Evolutionary conservation across 345 rosid species (phyloP).

Genomic region (Lumnitzera littorea): DNA sequence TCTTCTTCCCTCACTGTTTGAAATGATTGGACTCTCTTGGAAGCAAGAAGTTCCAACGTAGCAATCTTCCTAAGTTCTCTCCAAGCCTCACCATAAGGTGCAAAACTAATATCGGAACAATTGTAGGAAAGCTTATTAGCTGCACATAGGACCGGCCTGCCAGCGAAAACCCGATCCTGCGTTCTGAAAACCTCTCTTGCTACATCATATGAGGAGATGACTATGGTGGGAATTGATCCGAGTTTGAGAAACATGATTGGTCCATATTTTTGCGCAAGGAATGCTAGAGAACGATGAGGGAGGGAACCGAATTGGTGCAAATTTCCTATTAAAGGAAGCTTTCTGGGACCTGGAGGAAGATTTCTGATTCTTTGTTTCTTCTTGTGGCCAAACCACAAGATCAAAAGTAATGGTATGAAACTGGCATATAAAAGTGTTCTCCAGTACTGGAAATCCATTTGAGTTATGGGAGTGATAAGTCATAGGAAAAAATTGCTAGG

Average conservation of each 20-base stretch:
- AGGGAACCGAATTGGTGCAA: neutral
- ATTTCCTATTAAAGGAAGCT: neutral
- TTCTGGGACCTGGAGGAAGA: constrained; percentile 1
- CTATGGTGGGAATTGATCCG: neutral
- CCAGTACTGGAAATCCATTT: too few relatives aligned
- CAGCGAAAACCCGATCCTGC: constrained; percentile 6
- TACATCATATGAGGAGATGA: constrained; percentile 2
- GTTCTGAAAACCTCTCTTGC: constrained; percentile 9
- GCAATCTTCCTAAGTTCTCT: constrained; percentile 14
- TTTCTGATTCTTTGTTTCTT: neutral
- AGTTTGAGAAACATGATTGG: constrained; percentile 6
- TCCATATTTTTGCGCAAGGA: neutral
- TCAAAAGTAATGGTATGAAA: too few relatives aligned
- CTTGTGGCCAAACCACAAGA: too few relatives aligned
- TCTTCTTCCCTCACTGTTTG: constrained; percentile 21
- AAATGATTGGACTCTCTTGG: constrained; percentile 13
- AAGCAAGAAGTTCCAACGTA: constrained; percentile 14
- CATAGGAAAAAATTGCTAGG: too few relatives aligned
- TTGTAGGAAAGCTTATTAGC: constrained; percentile 7
- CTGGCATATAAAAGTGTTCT: neutral
- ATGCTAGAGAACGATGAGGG: neutral
- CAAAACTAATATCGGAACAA: constrained; percentile 8
- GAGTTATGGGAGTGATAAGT: too few relatives aligned
- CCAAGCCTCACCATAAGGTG: constrained; percentile 23
- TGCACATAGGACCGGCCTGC: constrained; percentile 5